A percentile compares a stretch with the other conserved stretches of the same genome.
phyloP scores from a whole-genome alignment of 1,284 basidiomycete species.

The Moesziomyces sp. region DNA sequence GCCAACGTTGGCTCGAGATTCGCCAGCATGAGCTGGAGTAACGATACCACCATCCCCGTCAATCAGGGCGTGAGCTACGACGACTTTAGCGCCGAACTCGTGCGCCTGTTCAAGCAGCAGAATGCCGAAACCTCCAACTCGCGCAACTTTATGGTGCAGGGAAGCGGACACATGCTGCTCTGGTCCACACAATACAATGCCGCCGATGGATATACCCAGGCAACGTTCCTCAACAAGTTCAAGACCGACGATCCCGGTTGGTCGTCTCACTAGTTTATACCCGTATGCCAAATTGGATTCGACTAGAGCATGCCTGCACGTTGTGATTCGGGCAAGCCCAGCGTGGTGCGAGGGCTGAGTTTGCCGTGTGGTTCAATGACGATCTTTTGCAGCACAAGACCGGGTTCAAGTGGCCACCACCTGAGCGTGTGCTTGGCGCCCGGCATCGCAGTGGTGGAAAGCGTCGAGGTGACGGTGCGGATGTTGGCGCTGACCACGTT shows the following conservation, averaged over 20 bases:
- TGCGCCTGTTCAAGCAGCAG: slow-evolving; percentile 14
- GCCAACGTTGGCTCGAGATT: slow-evolving; percentile 25
- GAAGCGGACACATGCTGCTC: slow-evolving; percentile 17
- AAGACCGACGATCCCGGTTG: slow-evolving; percentile 27
- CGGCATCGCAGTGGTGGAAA: background rate
- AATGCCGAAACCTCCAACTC: slow-evolving; percentile 20
- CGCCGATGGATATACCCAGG: slow-evolving; percentile 18
- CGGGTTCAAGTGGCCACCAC: slow-evolving; percentile 35
- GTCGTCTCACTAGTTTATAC: slow-evolving; percentile 19
- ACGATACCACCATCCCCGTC: slow-evolving; percentile 27
- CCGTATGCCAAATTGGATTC: background rate
- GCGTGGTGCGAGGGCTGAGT: slow-evolving; percentile 5
- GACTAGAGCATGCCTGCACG: slow-evolving; percentile 16
- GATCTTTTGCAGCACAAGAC: slow-evolving; percentile 27
- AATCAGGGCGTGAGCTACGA: slow-evolving; percentile 22
- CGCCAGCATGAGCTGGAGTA: slow-evolving; percentile 25
- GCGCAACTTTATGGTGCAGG: slow-evolving; percentile 21
- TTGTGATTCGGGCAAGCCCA: slow-evolving; percentile 24
- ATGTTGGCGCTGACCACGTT: slow-evolving; percentile 33
- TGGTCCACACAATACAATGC: slow-evolving; percentile 26
- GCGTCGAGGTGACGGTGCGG: slow-evolving; percentile 17
- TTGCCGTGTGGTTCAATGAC: slow-evolving; percentile 17
- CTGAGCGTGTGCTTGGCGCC: slow-evolving; percentile 9
- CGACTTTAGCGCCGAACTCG: slow-evolving; percentile 13
- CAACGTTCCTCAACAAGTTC: slow-evolving; percentile 34